phyloP scores from a whole-genome alignment of 768 basidiomycete genomes.

The Aureoboletus auriporus region DNA sequence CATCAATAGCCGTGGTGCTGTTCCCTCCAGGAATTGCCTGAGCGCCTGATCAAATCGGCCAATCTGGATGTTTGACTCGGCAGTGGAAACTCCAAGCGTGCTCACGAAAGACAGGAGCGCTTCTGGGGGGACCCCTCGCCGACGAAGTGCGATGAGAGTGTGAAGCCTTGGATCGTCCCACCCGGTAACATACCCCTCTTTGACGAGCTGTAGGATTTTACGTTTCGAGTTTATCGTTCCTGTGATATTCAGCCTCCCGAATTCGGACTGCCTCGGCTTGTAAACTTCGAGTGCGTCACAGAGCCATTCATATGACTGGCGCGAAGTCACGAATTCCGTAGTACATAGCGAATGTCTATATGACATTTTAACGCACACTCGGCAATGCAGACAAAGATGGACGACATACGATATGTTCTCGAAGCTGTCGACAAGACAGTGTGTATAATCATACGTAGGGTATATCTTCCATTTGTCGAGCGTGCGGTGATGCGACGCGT shows the following conservation, averaged over 20 bases:
- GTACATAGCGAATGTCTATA: conserved; percentile 94
- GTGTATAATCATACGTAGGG: conserved; percentile 98
- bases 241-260: conserved; percentile 87
- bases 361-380: background rate
- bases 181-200: conserved; percentile 76
- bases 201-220: conserved; percentile 86
- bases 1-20: conserved; percentile 87
- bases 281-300: conserved; percentile 97
- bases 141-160: conserved; percentile 91
- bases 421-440: conserved; percentile 96
- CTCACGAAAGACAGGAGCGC: conserved; percentile 93
- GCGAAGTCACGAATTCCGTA: conserved; percentile 90
- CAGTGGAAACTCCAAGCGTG: conserved; percentile 89
- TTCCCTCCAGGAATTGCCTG: conserved; percentile 84
- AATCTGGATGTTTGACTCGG: conserved; percentile 78
- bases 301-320: conserved; percentile 98
- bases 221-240: conserved; percentile 97
- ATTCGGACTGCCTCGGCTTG: conserved; percentile 96
- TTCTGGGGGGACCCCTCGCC: conserved; percentile 95
- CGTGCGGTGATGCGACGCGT: conserved; percentile 90
- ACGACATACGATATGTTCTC: conserved; percentile 94
- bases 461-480: conserved; percentile 94
- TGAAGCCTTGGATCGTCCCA: conserved; percentile 99
- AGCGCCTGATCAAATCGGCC: conserved; percentile 88
- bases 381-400: background rate